Base-by-base conservation (phyloP, 257 asterid species). In the Scutellaria baicalensis region DNA sequence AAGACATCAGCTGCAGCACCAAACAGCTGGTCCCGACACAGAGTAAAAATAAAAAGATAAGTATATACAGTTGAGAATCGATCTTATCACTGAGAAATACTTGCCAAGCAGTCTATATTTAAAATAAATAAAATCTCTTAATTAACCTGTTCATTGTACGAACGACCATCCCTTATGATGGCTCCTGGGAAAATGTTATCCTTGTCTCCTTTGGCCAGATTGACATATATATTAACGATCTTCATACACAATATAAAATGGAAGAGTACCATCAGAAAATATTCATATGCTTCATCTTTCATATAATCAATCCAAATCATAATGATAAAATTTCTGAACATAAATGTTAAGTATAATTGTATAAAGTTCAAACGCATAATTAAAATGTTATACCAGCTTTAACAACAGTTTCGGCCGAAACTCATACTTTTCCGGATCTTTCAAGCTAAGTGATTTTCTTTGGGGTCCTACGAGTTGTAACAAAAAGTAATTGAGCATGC, bases 401-500 rank as follows among this genome's bases (percentile, higher is more conserved):
- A 94, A 82, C 88, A 94, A 78, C 80, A 80, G 74, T 63, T 86
- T 94, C 35, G 99, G 99, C 36, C 96, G 90, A 73, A 94, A 94
- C 82, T 94, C 97, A 20, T 94, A 94, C 86, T 94, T 91, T 69
- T 91, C 99, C 60, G 97, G 99, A 72, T 94, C 99, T 84, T 89
- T 94, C 81, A 94, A 83, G 79, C 73, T 91, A 59, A 91, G 97
- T 47, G 97, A 94, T 83, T 86, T 94, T 79, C 97, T 82, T 69
- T 94, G 97, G 33, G 99, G 99, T 6, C 99, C 99, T 71, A 94
- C 97, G 23, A 94, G 92, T 84, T 91, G 99, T 55, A 91, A 81
- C 58, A 94, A 62, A 69, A 94, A 94, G 77, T 94, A 94, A 79
- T 94, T 94, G 81, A 94, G 86, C 99, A 94, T 94, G 80, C 99